These are phyloP conservation scores for Stylosanthes scabra DNA, from an alignment of 331 rosid genomes.

Conservation along the genomic window DNA sequence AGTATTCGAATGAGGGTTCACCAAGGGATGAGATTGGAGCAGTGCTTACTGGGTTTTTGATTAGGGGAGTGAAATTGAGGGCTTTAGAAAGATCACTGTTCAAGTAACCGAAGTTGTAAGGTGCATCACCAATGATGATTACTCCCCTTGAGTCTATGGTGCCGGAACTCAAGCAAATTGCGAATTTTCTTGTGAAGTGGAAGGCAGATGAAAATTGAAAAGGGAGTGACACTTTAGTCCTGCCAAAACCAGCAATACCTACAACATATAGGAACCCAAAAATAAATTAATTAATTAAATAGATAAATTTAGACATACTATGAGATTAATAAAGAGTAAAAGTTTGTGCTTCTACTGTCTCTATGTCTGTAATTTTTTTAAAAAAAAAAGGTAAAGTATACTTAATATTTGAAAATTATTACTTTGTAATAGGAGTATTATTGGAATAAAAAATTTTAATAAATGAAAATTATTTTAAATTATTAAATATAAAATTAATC, in stretches of 20 bases:
- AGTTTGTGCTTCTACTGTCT: no score
- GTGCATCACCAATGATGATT: constrained; percentile 53
- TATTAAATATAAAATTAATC: no score
- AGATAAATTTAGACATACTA: no score
- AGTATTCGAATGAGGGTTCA: constrained; percentile 53
- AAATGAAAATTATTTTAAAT: no score
- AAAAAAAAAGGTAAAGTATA: no score
- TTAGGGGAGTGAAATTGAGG: constrained; percentile 65
- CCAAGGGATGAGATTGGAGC: constrained; percentile 31
- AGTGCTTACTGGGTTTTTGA: constrained; percentile 47
- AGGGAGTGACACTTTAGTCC: constrained; percentile 52
- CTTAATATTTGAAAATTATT: no score
- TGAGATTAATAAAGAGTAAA: no score
- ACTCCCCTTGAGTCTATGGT: constrained; percentile 43
- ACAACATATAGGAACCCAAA: not conserved
- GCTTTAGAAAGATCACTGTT: constrained; percentile 44
- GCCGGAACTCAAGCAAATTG: constrained; percentile 60
- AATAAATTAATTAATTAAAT: no score
- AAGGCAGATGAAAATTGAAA: constrained; percentile 62
- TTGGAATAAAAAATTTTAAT: no score
- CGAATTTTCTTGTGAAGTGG: constrained; percentile 46
- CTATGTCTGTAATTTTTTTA: no score
- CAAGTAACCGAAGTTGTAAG: constrained; percentile 18
- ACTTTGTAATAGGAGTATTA: no score
- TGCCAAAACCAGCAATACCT: constrained; percentile 79